Conservation (phyloP, 129 eudicot species). For the Heracleum sosnowskyi region DNA sequence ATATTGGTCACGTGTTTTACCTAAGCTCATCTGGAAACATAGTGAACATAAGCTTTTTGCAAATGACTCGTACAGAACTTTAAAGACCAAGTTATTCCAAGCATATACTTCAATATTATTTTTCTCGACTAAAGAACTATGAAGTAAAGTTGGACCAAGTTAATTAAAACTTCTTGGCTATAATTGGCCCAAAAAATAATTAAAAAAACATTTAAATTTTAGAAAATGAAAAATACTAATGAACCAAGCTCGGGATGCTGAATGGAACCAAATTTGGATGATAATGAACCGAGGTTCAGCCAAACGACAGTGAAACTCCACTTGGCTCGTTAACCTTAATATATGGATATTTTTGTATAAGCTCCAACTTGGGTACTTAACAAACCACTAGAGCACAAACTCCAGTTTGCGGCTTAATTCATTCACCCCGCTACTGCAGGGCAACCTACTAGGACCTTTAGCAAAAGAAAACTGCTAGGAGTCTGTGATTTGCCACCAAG, state of each 20-base stretch:
- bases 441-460: neutral
- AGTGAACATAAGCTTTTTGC: neutral
- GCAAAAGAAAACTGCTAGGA: neutral
- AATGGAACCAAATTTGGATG: neutral
- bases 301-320: neutral
- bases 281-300: neutral
- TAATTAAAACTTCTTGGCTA: neutral
- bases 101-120: neutral
- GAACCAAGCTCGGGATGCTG: neutral
- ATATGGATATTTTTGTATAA: neutral
- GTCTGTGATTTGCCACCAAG: neutral
- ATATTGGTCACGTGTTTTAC: neutral
- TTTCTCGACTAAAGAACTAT: neutral
- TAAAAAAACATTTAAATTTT: neutral
- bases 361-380: neutral
- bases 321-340: neutral
- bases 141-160: neutral
- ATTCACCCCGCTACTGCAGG: neutral
- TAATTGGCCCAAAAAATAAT: neutral
- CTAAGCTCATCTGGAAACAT: neutral
- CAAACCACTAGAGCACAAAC: neutral
- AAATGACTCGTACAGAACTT: neutral
- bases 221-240: neutral
- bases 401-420: no score
- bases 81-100: neutral